A percentile compares a stretch with the other conserved stretches of the same genome.
These are phyloP conservation scores for Glycine soja DNA, from an alignment of 306 rosid species.

Conservation along the genomic window DNA sequence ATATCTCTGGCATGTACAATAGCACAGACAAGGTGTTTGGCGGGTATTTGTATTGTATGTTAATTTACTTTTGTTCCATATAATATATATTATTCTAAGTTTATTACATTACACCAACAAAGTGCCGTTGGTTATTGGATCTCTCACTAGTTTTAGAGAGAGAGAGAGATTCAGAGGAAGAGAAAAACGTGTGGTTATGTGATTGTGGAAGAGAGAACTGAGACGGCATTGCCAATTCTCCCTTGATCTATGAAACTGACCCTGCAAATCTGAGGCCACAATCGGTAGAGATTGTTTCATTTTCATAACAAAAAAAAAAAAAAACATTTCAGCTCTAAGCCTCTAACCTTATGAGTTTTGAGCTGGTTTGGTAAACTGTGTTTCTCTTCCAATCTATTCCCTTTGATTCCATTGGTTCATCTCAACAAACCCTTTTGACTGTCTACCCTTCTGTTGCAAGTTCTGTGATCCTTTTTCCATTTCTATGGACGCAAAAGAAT, in stretches of 20 bases:
- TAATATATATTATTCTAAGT: not conserved
- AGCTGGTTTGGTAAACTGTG: not conserved
- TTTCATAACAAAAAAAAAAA: not conserved
- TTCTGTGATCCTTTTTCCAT: not conserved
- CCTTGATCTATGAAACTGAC: not conserved
- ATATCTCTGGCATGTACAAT: not conserved
- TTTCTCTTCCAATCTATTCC: not conserved
- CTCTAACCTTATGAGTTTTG: not conserved
- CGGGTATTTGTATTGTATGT: not conserved
- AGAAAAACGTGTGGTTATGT: not conserved
- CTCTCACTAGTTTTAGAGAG: not conserved
- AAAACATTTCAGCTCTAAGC: not conserved
- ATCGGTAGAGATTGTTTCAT: not conserved
- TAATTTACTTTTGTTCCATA: not conserved
- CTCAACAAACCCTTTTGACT: conserved; percentile 2
- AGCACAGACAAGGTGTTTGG: not conserved
- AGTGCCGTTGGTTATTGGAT: not conserved
- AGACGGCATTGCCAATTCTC: not conserved
- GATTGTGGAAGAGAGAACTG: not conserved
- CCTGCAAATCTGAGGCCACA: not conserved
- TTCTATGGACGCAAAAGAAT: not conserved
- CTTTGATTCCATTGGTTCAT: not conserved
- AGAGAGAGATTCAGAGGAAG: not conserved
- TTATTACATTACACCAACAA: not conserved
- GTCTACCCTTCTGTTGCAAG: not conserved